Evolutionary conservation across 1,284 basidiomycete genomes (phyloP), one percentile per base, ranked within the genome.

Genomic region (Ceratobasidium sp.): DNA sequence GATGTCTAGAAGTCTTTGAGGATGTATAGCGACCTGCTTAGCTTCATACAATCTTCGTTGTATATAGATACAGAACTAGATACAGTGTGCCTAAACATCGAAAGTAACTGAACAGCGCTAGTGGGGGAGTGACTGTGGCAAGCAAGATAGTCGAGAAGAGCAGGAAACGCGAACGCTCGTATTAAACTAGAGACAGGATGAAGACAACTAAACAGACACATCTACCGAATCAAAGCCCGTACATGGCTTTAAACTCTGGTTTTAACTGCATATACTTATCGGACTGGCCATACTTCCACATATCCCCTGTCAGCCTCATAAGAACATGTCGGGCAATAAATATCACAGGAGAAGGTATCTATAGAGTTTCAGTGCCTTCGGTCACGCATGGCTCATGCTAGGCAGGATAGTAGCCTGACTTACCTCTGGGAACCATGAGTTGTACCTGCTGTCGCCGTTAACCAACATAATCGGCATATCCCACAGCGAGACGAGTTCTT

Each of bases 231-330:
- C 23, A 40, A 4, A 56, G 38, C 28, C 28, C 52, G 40, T 74
- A 74, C 46, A 61, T 44, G 23, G 70, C 28, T 44, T 74, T 64
- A 56, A 64, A 74, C 70, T 74, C 70, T 2, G 48, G 23, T 23
- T 74, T 74, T 10, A 74, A 26, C 12, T 40, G 40, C 17, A 28
- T 23, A 52, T 74, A 64, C 46, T 52, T 61, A 26, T 74, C 70
- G n/a, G 59, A 74, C 38, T 74, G 70, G 4, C 70, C 70, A 17
- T 52, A 74, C 70, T 50, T 74, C 70, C 70, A 74, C 70, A 64
- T 64, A 23, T 64, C 59, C 1, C 70, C 42, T 9, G 57, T 9
- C 33, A 64, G 7, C 23, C n/a, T 23, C 70, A 74, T 74, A 12
- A 64, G 10, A 9, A 64, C 44, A 33, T 74, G 70, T 56, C 70